A percentile compares a stretch with the other conserved stretches of the same genome.
phyloP scores from a whole-genome alignment of 306 rosid genomes.

The Cucurbita ficifolia region DNA sequence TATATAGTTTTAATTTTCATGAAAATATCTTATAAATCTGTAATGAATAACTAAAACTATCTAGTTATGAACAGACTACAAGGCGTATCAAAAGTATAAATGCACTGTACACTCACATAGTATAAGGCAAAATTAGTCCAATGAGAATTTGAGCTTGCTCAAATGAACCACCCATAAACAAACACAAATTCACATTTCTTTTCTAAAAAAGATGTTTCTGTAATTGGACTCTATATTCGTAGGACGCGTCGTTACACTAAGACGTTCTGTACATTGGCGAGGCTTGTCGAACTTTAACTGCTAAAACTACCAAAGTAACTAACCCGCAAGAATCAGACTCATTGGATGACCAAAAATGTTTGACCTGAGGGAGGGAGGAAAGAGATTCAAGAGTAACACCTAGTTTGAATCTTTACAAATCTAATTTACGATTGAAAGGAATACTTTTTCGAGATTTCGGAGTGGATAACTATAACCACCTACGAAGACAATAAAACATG shows the following conservation, averaged over 20 bases:
- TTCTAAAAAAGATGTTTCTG: background rate
- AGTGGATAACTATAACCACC: slow-evolving; percentile 8
- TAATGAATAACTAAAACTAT: background rate
- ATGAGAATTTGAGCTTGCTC: background rate
- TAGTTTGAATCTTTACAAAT: slow-evolving; percentile 4
- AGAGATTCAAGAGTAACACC: slow-evolving; percentile 8
- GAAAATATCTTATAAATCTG: background rate
- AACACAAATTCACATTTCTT: background rate
- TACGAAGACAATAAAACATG: background rate
- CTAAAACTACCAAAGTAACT: background rate
- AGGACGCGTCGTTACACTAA: background rate
- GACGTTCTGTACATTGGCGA: background rate
- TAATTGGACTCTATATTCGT: background rate
- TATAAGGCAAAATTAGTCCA: background rate
- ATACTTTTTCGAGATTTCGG: slow-evolving; percentile 7
- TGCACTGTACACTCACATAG: background rate
- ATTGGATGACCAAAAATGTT: background rate
- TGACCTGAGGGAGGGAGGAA: background rate
- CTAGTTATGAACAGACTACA: background rate
- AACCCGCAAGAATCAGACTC: background rate
- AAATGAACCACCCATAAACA: background rate
- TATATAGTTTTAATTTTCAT: background rate
- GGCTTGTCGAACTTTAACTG: background rate
- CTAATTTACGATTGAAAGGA: background rate
- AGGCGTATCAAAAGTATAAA: background rate